Conservation (phyloP, 257 asterid genomes). For the Cinchona pubescens region DNA sequence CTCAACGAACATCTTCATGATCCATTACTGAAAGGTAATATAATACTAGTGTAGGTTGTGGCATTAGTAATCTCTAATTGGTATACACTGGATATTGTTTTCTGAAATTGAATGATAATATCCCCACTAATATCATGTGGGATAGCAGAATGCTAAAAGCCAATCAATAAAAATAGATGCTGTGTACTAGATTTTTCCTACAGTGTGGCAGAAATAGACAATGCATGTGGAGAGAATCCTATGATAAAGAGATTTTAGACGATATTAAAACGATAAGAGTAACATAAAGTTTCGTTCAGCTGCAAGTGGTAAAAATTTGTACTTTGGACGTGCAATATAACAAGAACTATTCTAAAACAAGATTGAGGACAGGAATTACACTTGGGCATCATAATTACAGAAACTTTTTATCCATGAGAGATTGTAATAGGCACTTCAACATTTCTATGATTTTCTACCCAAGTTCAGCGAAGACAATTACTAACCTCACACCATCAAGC, state of each 20-base stretch:
- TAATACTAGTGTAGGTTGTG: not conserved
- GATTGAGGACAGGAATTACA: not conserved
- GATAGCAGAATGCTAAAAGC: not conserved
- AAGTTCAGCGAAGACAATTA: too few relatives aligned
- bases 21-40: slow-evolving; percentile 65
- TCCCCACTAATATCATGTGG: not conserved
- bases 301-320: not conserved
- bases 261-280: not conserved
- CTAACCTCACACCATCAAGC: too few relatives aligned
- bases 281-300: not conserved
- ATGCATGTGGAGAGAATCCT: not conserved
- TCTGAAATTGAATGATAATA: not conserved
- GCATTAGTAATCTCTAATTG: not conserved
- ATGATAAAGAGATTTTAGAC: not conserved
- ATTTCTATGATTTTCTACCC: not conserved
- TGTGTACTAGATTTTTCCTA: not conserved
- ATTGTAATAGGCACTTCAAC: not conserved
- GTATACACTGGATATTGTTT: not conserved
- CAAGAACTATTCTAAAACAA: not conserved
- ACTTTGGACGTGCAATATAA: not conserved
- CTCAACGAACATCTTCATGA: slow-evolving; percentile 75
- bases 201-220: not conserved
- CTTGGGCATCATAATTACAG: not conserved
- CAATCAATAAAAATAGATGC: not conserved
- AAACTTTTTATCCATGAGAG: not conserved